These are phyloP conservation scores for Leccinum ambiguum DNA, from an alignment of 1,284 basidiomycete genomes.

Conservation along the genomic window DNA sequence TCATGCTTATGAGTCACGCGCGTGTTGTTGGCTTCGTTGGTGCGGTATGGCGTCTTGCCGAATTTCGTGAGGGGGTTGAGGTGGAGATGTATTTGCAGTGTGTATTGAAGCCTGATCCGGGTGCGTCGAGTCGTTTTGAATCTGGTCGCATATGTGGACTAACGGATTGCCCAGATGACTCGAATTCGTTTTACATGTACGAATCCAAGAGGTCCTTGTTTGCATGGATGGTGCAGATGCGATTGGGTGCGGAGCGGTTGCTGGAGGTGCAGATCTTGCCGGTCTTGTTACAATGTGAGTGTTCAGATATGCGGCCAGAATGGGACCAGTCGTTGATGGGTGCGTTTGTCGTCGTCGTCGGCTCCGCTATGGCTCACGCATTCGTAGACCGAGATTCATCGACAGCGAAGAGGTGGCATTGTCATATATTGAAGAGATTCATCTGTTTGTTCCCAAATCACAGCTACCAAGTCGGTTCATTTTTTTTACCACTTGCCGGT, in stretches of 20 bases:
- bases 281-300: constrained; percentile 85
- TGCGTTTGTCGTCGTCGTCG: no score
- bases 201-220: constrained; percentile 83
- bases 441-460: constrained; percentile 72
- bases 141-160: not conserved
- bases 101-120: constrained; percentile 1
- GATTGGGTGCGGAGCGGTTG: not conserved
- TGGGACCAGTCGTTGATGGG: constrained; percentile 41
- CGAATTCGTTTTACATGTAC: constrained; percentile 94
- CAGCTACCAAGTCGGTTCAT: constrained; percentile 62
- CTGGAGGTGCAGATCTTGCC: constrained; percentile 80
- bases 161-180: constrained; percentile 55
- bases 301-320: constrained; percentile 81
- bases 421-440: constrained; percentile 71
- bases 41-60: not conserved
- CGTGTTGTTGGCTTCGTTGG: constrained; percentile 39
- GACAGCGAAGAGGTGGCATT: constrained; percentile 64
- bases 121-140: not conserved
- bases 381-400: constrained; percentile 72
- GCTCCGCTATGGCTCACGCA: not conserved
- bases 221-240: constrained; percentile 65
- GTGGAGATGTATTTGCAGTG: not conserved
- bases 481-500: not conserved
- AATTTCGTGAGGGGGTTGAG: not conserved
- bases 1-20: constrained; percentile 53